Conservation (phyloP, 352 stramenopile genomes). For the Phytopythium oedochilum region DNA sequence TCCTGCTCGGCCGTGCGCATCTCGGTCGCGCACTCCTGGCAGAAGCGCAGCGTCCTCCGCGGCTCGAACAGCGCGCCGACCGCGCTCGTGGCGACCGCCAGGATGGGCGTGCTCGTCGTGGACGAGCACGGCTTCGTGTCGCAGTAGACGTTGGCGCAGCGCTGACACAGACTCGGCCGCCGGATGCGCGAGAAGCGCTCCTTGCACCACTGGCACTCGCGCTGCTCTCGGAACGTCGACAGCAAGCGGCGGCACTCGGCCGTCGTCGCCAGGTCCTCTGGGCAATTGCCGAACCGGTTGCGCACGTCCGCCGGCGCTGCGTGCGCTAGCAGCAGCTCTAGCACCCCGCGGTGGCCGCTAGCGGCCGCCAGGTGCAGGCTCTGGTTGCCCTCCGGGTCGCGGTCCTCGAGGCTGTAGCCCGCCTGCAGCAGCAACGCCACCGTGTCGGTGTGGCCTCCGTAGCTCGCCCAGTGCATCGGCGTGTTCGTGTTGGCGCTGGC, state of each 20-base stretch:
- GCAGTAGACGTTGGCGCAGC: slow-evolving; percentile 78
- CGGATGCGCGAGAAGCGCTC: slow-evolving; percentile 64
- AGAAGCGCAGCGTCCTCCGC: slow-evolving; percentile 48
- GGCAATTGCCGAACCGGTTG: slow-evolving; percentile 76
- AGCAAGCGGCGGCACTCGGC: slow-evolving; percentile 52
- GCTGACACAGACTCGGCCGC: slow-evolving; percentile 67
- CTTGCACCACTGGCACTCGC: slow-evolving; percentile 70
- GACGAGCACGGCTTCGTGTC: slow-evolving; percentile 74
- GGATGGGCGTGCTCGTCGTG: slow-evolving; percentile 11
- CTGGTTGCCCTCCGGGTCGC: slow-evolving; percentile 66
- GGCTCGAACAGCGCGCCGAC: slow-evolving; percentile 2
- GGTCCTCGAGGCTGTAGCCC: slow-evolving; percentile 61
- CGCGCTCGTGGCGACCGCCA: not conserved
- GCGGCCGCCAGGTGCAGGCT: slow-evolving; percentile 73
- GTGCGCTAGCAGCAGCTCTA: slow-evolving; percentile 70
- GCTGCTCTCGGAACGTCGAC: slow-evolving; percentile 54
- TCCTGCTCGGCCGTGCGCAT: slow-evolving; percentile 70
- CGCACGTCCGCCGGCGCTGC: slow-evolving; percentile 44
- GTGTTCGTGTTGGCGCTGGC: slow-evolving; percentile 36
- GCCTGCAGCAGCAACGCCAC: slow-evolving; percentile 61
- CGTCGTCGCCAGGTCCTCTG: slow-evolving; percentile 69
- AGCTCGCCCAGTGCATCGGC: slow-evolving; percentile 84
- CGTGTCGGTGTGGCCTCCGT: slow-evolving; percentile 68
- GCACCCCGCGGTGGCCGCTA: slow-evolving; percentile 51
- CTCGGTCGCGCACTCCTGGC: slow-evolving; percentile 67